Evolutionary conservation across 1,284 basidiomycete genomes (phyloP).

Genomic region (Chondrostereum purpureum): DNA sequence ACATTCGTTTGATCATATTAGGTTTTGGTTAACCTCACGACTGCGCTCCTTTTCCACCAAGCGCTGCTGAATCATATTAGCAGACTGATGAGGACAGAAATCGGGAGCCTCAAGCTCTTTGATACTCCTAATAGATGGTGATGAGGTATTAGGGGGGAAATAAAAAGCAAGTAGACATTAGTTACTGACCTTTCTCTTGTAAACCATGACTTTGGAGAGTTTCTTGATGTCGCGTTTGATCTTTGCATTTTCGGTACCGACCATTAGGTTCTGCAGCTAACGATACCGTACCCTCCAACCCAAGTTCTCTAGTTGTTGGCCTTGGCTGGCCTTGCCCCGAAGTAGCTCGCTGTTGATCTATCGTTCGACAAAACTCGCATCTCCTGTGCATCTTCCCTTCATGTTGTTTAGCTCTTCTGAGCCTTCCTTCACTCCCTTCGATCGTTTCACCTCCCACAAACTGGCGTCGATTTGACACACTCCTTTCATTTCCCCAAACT

Average conservation of each 20-base stretch:
- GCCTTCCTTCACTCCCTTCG: too few relatives aligned
- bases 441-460: too few relatives aligned
- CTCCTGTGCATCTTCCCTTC: too few relatives aligned
- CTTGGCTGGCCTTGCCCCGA: too few relatives aligned
- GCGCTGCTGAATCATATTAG: conserved; percentile 70
- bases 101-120: not conserved
- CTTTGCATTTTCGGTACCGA: conserved; percentile 79
- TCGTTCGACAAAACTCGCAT: too few relatives aligned
- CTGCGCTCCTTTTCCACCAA: conserved; percentile 73
- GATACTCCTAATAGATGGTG: conserved; percentile 26
- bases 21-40: conserved; percentile 55
- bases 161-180: conserved; percentile 26
- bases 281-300: conserved; percentile 84
- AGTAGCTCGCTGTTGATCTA: conserved; percentile 74
- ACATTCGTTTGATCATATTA: not conserved
- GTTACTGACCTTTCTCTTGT: conserved; percentile 82
- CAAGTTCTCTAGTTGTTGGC: conserved; percentile 80
- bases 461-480: too few relatives aligned
- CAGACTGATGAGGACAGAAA: conserved; percentile 52
- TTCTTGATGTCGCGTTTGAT: conserved; percentile 83
- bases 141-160: conserved; percentile 12
- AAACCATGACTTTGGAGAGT: conserved; percentile 76
- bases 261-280: conserved; percentile 82
- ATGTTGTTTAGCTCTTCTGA: too few relatives aligned
- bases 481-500: too few relatives aligned